phyloP scores from a whole-genome alignment of 192 early-diverging fungal species.

The Helicostylum pulchrum region DNA sequence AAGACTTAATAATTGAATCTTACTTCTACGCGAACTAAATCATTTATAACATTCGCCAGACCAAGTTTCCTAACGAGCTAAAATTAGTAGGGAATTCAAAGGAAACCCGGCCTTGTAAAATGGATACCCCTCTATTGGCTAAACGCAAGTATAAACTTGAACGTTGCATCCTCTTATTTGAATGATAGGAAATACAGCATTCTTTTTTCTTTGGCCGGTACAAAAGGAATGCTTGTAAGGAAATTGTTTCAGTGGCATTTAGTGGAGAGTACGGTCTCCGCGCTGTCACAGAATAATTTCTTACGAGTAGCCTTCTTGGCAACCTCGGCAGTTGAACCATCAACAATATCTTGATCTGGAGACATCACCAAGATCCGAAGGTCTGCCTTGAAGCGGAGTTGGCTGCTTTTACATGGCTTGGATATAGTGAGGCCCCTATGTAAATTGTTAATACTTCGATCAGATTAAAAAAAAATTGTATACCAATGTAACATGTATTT shows the following conservation, averaged over 20 bases:
- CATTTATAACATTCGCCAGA: slow-evolving; percentile 2
- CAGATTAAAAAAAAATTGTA: not conserved
- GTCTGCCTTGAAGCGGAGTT: slow-evolving; percentile 1
- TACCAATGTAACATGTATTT: slow-evolving; percentile 9
- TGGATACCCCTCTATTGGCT: not conserved
- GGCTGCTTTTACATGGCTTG: not conserved
- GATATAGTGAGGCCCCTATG: not conserved
- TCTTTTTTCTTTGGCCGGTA: not conserved
- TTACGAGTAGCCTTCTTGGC: not conserved
- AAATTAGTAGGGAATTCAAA: not conserved
- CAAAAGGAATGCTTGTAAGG: not conserved
- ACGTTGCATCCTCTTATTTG: not conserved
- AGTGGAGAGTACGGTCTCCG: not conserved
- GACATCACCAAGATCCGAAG: not conserved
- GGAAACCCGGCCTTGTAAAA: not conserved
- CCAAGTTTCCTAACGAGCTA: not conserved
- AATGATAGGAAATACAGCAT: not conserved
- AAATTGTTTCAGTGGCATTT: not conserved
- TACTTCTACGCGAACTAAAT: not conserved
- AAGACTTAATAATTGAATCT: not conserved
- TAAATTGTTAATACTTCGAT: not conserved
- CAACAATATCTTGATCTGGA: not conserved
- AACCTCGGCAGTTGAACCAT: not conserved
- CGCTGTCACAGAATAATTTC: not conserved
- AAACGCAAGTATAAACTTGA: slow-evolving; percentile 4